A percentile compares a stretch with the other conserved stretches of the same genome.
These are phyloP conservation scores for Rosa lucieae DNA, from an alignment of 306 rosid species.

Conservation along the genomic window DNA sequence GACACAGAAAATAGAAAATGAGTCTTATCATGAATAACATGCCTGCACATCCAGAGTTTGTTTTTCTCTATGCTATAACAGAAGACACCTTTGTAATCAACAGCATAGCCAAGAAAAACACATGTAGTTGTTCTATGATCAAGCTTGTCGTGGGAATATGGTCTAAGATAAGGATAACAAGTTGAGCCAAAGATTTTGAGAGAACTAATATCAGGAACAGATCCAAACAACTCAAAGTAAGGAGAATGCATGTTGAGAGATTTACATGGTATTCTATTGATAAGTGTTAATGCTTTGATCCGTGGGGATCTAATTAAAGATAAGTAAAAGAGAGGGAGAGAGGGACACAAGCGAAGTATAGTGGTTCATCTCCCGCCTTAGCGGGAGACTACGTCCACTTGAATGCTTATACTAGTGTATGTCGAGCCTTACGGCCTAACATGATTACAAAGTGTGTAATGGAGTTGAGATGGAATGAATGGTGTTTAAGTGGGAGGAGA, in stretches of 20 bases:
- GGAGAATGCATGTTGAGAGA: background rate
- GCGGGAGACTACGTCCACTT: no score
- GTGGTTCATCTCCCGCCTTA: no score
- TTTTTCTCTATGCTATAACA: background rate
- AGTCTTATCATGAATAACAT: background rate
- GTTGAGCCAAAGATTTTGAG: background rate
- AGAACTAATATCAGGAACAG: accelerated
- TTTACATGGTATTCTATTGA: background rate
- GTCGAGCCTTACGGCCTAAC: no score
- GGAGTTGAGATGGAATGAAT: no score
- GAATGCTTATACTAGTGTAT: no score
- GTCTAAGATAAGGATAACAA: background rate
- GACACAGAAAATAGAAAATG: background rate
- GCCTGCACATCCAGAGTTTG: background rate
- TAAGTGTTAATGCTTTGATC: no score
- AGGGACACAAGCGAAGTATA: no score
- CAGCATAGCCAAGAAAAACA: background rate
- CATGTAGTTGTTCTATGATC: background rate
- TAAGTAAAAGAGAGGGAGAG: no score
- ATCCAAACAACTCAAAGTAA: background rate
- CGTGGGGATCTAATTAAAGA: no score
- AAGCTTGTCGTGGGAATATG: background rate
- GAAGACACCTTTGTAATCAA: background rate
- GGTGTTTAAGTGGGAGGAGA: no score
- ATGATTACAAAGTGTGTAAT: no score